Conservation (phyloP, 306 rosid genomes). For the Cucurbita moschata region DNA sequence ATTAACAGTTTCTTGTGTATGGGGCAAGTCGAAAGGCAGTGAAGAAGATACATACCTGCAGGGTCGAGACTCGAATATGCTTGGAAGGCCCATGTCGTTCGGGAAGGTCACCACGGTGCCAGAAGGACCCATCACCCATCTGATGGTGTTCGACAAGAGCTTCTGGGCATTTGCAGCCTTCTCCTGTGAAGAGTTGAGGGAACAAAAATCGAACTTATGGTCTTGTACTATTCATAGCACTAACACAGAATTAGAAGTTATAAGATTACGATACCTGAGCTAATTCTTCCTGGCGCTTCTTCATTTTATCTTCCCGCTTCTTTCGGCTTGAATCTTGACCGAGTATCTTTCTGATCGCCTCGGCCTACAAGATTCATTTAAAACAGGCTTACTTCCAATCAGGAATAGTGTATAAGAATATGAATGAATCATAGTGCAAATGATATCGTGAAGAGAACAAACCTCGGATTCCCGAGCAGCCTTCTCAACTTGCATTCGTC, state of each 20-base stretch:
- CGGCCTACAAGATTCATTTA: conserved; percentile 42
- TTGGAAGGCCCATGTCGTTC: conserved; percentile 72
- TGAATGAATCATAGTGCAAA: background rate
- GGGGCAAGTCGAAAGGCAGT: background rate
- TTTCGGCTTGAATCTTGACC: conserved; percentile 95
- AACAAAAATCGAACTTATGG: background rate
- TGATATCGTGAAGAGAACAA: conserved; percentile 9
- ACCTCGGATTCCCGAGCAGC: conserved; percentile 93
- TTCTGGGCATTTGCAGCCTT: conserved; percentile 61
- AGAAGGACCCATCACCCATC: conserved; percentile 53
- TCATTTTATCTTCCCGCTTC: conserved; percentile 75
- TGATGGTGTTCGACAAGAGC: conserved; percentile 51
- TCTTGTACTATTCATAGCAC: background rate
- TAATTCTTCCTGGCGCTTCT: conserved; percentile 83
- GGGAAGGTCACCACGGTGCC: conserved; percentile 68
- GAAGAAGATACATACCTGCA: conserved; percentile 17
- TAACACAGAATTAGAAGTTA: background rate
- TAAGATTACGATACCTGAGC: conserved; percentile 46
- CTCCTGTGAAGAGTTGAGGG: conserved; percentile 34
- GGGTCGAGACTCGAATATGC: conserved; percentile 35
- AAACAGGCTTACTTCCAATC: background rate
- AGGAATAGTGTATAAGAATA: background rate
- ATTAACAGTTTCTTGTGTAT: background rate
- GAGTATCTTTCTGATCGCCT: conserved; percentile 86
- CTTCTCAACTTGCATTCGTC: conserved; percentile 80